Evolutionary conservation across 2,329 filamentous ascomycete genomes (phyloP).

Genomic region (Aurifilum marmelostoma): DNA sequence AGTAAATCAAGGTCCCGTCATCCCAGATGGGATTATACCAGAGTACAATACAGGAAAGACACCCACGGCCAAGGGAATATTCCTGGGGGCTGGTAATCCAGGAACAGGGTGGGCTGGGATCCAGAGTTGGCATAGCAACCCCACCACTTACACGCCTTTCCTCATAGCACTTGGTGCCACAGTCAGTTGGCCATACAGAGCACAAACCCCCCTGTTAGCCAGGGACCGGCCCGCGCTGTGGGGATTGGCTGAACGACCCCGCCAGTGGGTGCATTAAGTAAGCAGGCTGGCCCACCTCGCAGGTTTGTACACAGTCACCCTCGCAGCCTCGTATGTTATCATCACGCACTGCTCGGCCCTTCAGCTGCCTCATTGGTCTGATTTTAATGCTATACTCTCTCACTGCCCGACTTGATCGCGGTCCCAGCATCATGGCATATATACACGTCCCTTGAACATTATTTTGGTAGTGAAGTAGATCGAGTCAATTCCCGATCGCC

Average conservation of each 20-base stretch:
- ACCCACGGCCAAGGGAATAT: not conserved
- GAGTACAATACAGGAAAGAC: not conserved
- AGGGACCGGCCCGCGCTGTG: constrained; percentile 9
- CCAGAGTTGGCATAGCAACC: constrained; percentile 14
- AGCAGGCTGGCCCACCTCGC: not conserved
- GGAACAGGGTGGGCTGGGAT: constrained; percentile 14
- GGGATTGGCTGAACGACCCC: not conserved
- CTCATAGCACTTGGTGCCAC: not conserved
- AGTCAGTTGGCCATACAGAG: not conserved
- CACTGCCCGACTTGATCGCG: no score
- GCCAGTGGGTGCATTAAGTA: not conserved
- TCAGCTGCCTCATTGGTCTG: not conserved
- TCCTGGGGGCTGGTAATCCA: constrained; percentile 21
- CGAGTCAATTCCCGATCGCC: not conserved
- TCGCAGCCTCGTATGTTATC: no score
- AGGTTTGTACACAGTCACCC: not conserved
- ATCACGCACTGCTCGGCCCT: not conserved
- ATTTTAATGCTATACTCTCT: not conserved
- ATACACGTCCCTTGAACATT: not conserved
- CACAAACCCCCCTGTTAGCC: not conserved
- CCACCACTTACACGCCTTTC: constrained; percentile 6
- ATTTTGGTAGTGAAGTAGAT: not conserved
- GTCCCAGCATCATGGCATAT: not conserved
- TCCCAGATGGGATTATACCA: not conserved
- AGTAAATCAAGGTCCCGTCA: not conserved